Conservation (phyloP, 768 basidiomycete genomes). For the Rhizopogon salebrosus region DNA sequence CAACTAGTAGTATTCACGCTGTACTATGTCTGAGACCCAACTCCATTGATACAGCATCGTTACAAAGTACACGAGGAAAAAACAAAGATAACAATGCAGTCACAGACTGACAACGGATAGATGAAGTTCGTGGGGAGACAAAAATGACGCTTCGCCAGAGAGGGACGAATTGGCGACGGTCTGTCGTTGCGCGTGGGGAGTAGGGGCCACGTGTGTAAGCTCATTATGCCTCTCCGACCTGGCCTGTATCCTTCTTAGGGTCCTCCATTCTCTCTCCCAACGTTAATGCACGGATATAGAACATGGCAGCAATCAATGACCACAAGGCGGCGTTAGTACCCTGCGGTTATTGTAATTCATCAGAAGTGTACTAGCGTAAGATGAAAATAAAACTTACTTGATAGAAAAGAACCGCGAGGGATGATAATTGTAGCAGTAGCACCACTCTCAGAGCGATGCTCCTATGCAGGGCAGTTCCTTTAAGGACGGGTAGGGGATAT, state of each 20-base stretch:
- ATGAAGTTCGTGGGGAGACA: no score
- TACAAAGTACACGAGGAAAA: no score
- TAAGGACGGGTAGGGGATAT: constrained; percentile 58
- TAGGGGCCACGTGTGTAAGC: neutral
- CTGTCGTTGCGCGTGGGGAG: no score
- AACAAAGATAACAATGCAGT: no score
- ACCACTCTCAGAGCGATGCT: constrained; percentile 61
- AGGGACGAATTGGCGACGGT: no score
- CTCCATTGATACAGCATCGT: no score
- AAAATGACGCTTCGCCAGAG: no score
- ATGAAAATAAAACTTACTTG: constrained; percentile 45
- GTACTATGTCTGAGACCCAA: no score
- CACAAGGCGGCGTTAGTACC: constrained; percentile 82
- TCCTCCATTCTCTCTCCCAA: constrained; percentile 68
- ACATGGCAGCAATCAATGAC: constrained; percentile 65
- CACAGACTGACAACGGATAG: no score
- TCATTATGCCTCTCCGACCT: constrained; percentile 49
- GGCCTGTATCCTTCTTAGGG: constrained; percentile 58
- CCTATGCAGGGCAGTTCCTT: constrained; percentile 54
- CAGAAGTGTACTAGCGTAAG: neutral
- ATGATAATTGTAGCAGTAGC: constrained; percentile 57
- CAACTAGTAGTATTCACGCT: no score
- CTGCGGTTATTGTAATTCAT: constrained; percentile 31
- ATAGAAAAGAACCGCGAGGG: constrained; percentile 65
- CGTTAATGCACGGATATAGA: constrained; percentile 61